Evolutionary conservation across 768 basidiomycete genomes (phyloP).

Genomic region (Trametes punicea): DNA sequence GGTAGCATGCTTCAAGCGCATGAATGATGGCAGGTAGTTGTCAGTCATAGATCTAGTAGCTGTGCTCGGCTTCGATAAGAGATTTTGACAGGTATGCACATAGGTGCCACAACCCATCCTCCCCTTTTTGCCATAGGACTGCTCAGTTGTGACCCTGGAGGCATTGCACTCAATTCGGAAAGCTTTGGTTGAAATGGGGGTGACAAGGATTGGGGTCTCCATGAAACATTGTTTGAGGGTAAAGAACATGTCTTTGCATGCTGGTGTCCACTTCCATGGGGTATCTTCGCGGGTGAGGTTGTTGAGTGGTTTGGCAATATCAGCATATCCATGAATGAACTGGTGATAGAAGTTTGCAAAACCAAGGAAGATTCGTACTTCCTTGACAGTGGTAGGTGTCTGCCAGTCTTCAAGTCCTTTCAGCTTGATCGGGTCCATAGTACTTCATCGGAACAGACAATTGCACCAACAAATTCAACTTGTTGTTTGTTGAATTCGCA

Average conservation of each 20-base stretch:
- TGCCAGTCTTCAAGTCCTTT: constrained; percentile 32
- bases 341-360: constrained; percentile 34
- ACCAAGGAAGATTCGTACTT: constrained; percentile 32
- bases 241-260: constrained; percentile 27
- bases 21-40: constrained; percentile 47
- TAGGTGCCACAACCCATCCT: constrained; percentile 26
- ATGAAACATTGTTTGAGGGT: constrained; percentile 28
- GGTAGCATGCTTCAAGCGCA: constrained; percentile 26
- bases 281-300: constrained; percentile 27
- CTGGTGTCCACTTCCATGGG: constrained; percentile 21
- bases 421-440: constrained; percentile 42
- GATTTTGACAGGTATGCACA: constrained; percentile 32
- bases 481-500: constrained; percentile 35
- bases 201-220: constrained; percentile 19
- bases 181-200: constrained; percentile 20
- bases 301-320: constrained; percentile 33
- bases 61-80: constrained; percentile 34
- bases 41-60: constrained; percentile 50
- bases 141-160: constrained; percentile 24
- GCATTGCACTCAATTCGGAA: constrained; percentile 24
- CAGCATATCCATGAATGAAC: constrained; percentile 34
- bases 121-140: constrained; percentile 15
- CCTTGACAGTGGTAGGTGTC: constrained; percentile 23
- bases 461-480: constrained; percentile 42
- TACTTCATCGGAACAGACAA: constrained; percentile 33